These are phyloP conservation scores for Suillus weaverae DNA, from an alignment of 768 basidiomycete genomes.

Conservation along the genomic window DNA sequence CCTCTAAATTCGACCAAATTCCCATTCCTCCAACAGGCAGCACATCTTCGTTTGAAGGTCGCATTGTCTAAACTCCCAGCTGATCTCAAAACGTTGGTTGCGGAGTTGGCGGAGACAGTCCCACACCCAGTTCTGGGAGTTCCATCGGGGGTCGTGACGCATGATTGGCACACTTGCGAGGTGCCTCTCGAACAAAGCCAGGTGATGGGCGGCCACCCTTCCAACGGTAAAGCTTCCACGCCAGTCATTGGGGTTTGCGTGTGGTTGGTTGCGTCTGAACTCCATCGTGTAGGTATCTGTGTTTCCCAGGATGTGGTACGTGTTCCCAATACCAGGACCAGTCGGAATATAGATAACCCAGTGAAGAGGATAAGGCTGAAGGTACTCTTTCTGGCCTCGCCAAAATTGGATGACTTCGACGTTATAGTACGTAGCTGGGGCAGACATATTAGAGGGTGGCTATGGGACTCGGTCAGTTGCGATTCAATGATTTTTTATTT, in stretches of 20 bases:
- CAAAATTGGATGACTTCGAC: slow-evolving; percentile 33
- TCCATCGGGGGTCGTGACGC: slow-evolving; percentile 25
- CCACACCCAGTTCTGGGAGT: slow-evolving; percentile 29
- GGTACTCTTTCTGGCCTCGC: slow-evolving; percentile 21
- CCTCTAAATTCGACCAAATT: neutral
- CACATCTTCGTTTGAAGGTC: slow-evolving; percentile 27
- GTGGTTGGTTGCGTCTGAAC: slow-evolving; percentile 9
- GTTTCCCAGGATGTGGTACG: slow-evolving; percentile 29
- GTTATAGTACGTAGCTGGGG: slow-evolving; percentile 21
- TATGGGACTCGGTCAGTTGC: neutral
- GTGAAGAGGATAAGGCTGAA: slow-evolving; percentile 20
- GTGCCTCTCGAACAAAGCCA: slow-evolving; percentile 19
- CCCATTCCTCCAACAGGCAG: slow-evolving; percentile 22
- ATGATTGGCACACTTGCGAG: slow-evolving; percentile 17
- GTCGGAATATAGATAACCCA: slow-evolving; percentile 33
- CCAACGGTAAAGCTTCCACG: slow-evolving; percentile 25
- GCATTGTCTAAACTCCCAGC: slow-evolving; percentile 15
- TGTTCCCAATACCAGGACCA: slow-evolving; percentile 19
- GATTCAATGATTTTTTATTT: neutral
- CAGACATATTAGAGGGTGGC: slow-evolving; percentile 9
- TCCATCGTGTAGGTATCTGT: slow-evolving; percentile 25
- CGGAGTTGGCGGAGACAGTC: slow-evolving; percentile 18
- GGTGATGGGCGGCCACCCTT: slow-evolving; percentile 17
- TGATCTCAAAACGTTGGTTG: slow-evolving; percentile 16
- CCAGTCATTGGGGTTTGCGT: slow-evolving; percentile 19